phyloP scores from a whole-genome alignment of 2,329 filamentous ascomycete species.

The Sclerotinia trifoliorum region DNA sequence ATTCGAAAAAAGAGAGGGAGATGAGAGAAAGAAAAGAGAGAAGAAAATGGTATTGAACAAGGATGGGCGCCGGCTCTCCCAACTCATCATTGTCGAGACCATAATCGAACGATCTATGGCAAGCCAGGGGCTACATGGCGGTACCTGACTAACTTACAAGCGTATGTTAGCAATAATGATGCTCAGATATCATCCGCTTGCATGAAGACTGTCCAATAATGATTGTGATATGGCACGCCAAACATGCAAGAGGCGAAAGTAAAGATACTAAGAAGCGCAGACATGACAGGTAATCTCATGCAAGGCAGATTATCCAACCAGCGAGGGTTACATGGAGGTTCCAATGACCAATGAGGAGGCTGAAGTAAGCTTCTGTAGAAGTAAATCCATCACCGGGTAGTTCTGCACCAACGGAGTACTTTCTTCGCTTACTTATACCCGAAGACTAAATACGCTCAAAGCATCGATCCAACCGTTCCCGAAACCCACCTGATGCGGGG shows the following conservation, averaged over 20 bases:
- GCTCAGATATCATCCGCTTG: not conserved
- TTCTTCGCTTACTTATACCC: not conserved
- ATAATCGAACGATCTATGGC: not conserved
- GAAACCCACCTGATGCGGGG: not conserved
- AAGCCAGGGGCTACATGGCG: not conserved
- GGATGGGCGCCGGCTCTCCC: not conserved
- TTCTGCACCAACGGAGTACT: not conserved
- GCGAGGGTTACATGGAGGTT: not conserved
- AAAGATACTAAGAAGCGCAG: not conserved
- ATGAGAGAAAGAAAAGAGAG: conserved; percentile 25
- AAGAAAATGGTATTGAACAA: not conserved
- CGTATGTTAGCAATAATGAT: not conserved
- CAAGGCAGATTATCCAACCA: not conserved
- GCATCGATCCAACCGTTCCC: not conserved
- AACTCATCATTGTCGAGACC: not conserved
- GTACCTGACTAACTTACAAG: not conserved
- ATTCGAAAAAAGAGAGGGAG: conserved; percentile 18
- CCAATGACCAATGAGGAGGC: not conserved
- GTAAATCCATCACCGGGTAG: not conserved
- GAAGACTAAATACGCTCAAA: not conserved
- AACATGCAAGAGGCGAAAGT: conserved; percentile 6
- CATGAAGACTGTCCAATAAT: not conserved
- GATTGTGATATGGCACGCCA: not conserved
- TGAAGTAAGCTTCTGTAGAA: not conserved
- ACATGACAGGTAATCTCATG: conserved; percentile 9